Conservation (phyloP, 805 yeast species). For the Yamadazyma phyllophila region DNA sequence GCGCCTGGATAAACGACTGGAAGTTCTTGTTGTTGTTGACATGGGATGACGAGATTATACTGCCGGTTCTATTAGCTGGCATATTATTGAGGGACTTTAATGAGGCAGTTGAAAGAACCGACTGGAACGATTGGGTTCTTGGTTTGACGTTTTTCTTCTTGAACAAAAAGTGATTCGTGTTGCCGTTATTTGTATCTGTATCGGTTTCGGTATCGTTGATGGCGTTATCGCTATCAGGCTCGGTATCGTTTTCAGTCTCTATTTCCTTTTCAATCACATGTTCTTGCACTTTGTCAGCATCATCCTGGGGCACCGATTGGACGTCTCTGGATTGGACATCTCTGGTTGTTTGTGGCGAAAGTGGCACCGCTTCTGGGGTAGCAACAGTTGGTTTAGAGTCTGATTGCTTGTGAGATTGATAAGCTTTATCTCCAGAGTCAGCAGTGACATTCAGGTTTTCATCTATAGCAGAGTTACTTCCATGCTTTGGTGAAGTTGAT, state of each 20-base stretch:
- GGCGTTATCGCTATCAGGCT: background rate
- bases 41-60: conserved; percentile 18
- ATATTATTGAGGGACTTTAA: conserved; percentile 37
- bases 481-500: too few species aligned
- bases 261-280: background rate
- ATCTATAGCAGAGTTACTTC: too few species aligned
- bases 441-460: too few species aligned
- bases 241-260: background rate
- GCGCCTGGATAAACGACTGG: conserved; percentile 47
- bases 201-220: conserved; percentile 1
- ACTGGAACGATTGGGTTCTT: conserved; percentile 44
- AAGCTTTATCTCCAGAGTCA: too few species aligned
- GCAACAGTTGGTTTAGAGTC: too few species aligned
- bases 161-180: conserved; percentile 17
- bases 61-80: conserved; percentile 16
- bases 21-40: conserved; percentile 31
- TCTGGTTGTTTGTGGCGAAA: too few species aligned
- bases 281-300: too few species aligned
- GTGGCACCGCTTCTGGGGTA: too few species aligned
- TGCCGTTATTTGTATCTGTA: conserved; percentile 7
- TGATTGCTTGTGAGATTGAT: too few species aligned
- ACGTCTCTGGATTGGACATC: too few species aligned
- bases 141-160: conserved; percentile 38
- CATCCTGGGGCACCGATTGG: too few species aligned
- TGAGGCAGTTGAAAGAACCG: conserved; percentile 44